Evolutionary conservation across 805 yeast genomes (phyloP), one percentile per base, ranked within the genome.

Genomic region (Cyberlindnera subsufficiens): DNA sequence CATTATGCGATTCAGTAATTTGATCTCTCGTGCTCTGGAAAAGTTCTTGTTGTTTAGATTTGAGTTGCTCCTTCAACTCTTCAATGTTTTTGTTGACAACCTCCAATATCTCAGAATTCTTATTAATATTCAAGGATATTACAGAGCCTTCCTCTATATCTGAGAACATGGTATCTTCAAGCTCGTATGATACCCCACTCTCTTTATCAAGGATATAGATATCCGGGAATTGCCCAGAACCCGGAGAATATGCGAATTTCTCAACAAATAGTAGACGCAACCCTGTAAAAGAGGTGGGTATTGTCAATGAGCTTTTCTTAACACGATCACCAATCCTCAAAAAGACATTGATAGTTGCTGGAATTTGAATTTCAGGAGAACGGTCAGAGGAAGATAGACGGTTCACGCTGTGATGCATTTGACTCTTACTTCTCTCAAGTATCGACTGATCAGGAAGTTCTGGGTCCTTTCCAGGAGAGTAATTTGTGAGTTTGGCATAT

Each of bases 231-330:
- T 76, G 63, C 11, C 78, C 74, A 1, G 77, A 61, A 0, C 84
- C 82, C 0, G 95, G 93, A 0, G 91, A 75, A 59, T 83, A 88
- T 2, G 91, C 87, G 65, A 89, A 90, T 53, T 80, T 86, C 55
- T 91, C 96, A 6, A 90, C 86, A 56, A 91, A 91, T 19, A 86
- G 65, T 2, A 88, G 69, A 36, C 93, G 71, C 30, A 85, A 54
- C 3, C 80, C 69, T 3, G 66, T 68, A 37, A 63, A 64, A 7
- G 63, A 55, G 5, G 61, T 46, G 6, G 71, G 68, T 3, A 50
- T 46, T 1, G 61, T 39, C 4, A 61, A 27, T 4, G 32, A 16
- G 1, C 74, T 75, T 51, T 79, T 82, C 56, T 79, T 83, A 1
- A 82, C 80, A 43, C 69, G 66, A 14, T 69, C 74, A 10, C 69